Evolutionary conservation across 805 yeast species (phyloP).

Genomic region (Debaryomyces castellii): DNA sequence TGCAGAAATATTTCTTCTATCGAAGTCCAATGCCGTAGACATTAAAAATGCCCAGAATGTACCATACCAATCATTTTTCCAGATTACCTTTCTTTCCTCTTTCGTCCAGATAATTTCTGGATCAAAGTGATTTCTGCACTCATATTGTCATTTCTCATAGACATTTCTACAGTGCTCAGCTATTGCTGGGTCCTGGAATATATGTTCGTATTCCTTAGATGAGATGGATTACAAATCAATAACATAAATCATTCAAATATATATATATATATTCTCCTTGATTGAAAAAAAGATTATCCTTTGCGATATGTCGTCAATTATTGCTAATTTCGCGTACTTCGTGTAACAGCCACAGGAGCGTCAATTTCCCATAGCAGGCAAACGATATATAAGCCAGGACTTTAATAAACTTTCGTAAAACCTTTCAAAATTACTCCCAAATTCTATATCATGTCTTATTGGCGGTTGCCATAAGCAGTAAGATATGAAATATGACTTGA

Average conservation of each 20-base stretch:
- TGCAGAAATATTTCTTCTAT: conserved; percentile 57
- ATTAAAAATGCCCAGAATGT: conserved; percentile 57
- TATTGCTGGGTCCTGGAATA: conserved; percentile 45
- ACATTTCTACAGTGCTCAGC: conserved; percentile 45
- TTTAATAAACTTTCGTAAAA: too few species aligned
- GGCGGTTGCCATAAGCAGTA: too few species aligned
- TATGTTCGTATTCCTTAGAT: conserved; percentile 8
- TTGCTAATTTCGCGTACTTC: background rate
- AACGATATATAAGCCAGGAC: too few species aligned
- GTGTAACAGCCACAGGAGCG: background rate
- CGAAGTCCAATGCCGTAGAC: conserved; percentile 60
- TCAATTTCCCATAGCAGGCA: too few species aligned
- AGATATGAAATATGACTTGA: too few species aligned
- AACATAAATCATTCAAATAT: too few species aligned
- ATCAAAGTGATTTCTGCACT: conserved; percentile 55
- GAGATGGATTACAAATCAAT: conserved; percentile 6
- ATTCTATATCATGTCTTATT: too few species aligned
- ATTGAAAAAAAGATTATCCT: background rate
- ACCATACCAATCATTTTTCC: conserved; percentile 57
- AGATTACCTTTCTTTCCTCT: conserved; percentile 49
- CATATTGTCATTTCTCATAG: conserved; percentile 52
- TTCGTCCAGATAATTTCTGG: conserved; percentile 56
- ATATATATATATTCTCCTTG: too few species aligned
- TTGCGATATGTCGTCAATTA: background rate
- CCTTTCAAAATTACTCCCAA: too few species aligned